Conservation (phyloP, 2,329 filamentous ascomycete genomes). For the Fusarium torulosum region DNA sequence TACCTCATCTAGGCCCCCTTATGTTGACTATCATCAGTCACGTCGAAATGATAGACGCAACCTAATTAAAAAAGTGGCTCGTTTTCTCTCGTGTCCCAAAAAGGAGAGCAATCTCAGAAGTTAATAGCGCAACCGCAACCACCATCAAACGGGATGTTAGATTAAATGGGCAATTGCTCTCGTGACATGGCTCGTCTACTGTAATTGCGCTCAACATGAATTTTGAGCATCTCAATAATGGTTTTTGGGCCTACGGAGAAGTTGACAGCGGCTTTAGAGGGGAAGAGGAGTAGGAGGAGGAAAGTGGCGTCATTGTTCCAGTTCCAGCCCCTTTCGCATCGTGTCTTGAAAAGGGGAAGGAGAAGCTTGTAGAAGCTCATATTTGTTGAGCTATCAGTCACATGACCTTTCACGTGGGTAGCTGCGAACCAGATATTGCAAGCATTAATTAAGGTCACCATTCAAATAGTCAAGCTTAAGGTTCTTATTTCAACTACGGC, state of each 20-base stretch:
- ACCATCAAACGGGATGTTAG: neutral
- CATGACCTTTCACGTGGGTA: constrained; percentile 17
- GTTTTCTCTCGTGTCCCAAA: constrained; percentile 30
- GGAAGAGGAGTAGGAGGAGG: neutral
- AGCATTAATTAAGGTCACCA: too few relatives aligned
- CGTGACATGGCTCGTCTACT: constrained; percentile 26
- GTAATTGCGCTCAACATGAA: constrained; percentile 27
- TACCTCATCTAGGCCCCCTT: neutral
- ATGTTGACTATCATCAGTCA: neutral
- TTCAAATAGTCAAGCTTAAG: neutral
- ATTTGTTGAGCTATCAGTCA: constrained; percentile 14
- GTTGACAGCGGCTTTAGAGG: neutral
- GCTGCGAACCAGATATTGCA: too few relatives aligned
- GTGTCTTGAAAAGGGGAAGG: constrained; percentile 24
- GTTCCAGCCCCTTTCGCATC: constrained; percentile 19
- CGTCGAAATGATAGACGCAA: constrained; percentile 25
- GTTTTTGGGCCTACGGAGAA: neutral
- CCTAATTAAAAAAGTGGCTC: constrained; percentile 45
- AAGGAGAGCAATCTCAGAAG: constrained; percentile 39
- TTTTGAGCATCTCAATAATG: constrained; percentile 17
- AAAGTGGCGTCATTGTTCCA: constrained; percentile 36
- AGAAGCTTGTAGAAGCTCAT: constrained; percentile 10
- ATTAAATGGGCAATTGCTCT: constrained; percentile 41
- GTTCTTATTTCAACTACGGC: neutral
- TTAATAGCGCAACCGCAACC: constrained; percentile 19